Evolutionary conservation across 106 monocot species (phyloP).

Genomic region (Acorus calamus): DNA sequence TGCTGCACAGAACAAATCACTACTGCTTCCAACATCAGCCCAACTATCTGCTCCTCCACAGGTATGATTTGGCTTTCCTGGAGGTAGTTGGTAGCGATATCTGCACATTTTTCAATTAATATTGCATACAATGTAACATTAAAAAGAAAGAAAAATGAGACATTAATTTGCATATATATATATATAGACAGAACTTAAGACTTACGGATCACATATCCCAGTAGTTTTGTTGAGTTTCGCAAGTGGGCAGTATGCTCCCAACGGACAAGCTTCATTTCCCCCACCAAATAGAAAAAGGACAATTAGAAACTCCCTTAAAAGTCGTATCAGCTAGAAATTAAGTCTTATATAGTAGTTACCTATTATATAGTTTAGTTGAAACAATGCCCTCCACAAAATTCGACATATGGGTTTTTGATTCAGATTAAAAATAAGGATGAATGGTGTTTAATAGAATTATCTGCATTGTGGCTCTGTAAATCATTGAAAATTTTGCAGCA

Average conservation of each 20-base stretch:
- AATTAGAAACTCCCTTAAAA: background rate
- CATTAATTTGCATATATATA: background rate
- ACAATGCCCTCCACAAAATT: too few relatives aligned
- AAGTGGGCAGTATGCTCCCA: conserved; percentile 82
- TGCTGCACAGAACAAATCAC: conserved; percentile 65
- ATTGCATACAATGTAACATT: background rate
- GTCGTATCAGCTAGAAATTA: background rate
- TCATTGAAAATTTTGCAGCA: too few relatives aligned
- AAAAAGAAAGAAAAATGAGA: background rate
- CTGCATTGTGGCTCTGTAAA: too few relatives aligned
- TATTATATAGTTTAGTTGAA: too few relatives aligned
- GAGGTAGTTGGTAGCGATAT: conserved; percentile 79
- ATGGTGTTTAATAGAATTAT: too few relatives aligned
- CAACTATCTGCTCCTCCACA: conserved; percentile 84
- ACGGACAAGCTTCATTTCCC: conserved; percentile 65
- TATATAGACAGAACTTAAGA: conserved; percentile 4
- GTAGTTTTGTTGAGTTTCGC: conserved; percentile 53
- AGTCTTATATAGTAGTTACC: background rate
- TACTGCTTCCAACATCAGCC: conserved; percentile 53
- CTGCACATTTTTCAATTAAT: conserved; percentile 27
- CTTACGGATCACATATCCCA: conserved; percentile 93
- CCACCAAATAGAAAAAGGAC: background rate
- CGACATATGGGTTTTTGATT: too few relatives aligned
- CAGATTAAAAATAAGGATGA: too few relatives aligned
- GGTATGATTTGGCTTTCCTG: conserved; percentile 60